Base-by-base conservation (phyloP, 495 filamentous ascomycete species). In the Aspergillus conjunctus region DNA sequence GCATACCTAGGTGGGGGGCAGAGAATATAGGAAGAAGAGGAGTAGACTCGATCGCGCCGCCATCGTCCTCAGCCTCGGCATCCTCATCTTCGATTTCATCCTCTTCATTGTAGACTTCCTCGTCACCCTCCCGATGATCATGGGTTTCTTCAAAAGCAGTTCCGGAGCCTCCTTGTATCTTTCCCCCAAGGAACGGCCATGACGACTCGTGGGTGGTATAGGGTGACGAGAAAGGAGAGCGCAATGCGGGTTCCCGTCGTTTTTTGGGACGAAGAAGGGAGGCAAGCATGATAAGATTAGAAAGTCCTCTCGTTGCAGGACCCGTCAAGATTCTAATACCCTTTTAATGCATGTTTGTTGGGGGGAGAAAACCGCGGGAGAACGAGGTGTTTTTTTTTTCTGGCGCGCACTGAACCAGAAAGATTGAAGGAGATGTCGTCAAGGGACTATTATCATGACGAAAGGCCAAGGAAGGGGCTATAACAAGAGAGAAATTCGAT, bases 1-100 rank as follows among this genome's bases (percentile, higher is more conserved):
- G 33, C 60, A 21, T 70, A 92, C 92, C 92, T 62, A 96, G 82
- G 67, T 94, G 87, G 54, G 84, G 82, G 20, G 89, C 84, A 39
- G 90, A 91, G 75, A 95, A 96, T 46, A 95, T 88, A 17, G 92
- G 92, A 56, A 96, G 78, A 37, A 94, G 79, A 53, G 85, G 85
- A 58, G 79, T 77, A 30, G 75, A 83, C 66, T 81, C 85, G 57
- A 78, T 76, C 22, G 74, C 75, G 56, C 79, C 85, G 50, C 87
- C 87, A 44, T 88, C 85, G 18, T 81, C 82, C 34, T 78, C 73
- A 26, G 71, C 76, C 26, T 80, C 76, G 7, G 66, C 68, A 22
- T 75, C 76, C 14, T 75, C 74, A 2, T 70, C 73, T 14, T 68
- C 70, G 7, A 74, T 72, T n/a, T 75, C 76, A 20, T 80, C 79